phyloP scores from a whole-genome alignment of 108 stramenopile species.

The Skeletonema tropicum region DNA sequence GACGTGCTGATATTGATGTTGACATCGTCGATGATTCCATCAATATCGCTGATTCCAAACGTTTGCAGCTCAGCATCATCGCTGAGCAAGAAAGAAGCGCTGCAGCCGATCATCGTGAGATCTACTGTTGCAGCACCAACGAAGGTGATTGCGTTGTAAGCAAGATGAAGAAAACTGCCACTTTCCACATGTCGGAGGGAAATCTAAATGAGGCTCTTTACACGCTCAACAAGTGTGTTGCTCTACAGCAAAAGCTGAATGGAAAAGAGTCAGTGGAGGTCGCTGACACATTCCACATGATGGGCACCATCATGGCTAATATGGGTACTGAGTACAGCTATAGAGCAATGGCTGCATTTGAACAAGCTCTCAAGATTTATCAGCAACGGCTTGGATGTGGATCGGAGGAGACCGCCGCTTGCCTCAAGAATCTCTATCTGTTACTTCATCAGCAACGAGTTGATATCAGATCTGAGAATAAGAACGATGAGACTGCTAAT shows the following conservation, averaged over 20 bases:
- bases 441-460: background rate
- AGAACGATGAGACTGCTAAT: background rate
- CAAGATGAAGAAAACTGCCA: slow-evolving; percentile 4
- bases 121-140: background rate
- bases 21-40: background rate
- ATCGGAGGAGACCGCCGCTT: background rate
- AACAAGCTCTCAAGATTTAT: background rate
- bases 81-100: background rate
- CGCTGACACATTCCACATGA: background rate
- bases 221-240: background rate
- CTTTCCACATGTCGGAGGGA: background rate
- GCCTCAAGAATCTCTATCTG: background rate
- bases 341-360: background rate
- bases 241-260: background rate
- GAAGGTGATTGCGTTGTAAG: background rate
- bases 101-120: background rate
- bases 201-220: background rate
- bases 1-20: background rate
- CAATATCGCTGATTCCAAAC: background rate
- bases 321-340: background rate
- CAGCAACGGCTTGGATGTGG: background rate
- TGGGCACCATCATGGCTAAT: background rate
- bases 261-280: background rate
- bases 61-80: slow-evolving; percentile 2
- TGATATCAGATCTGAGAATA: background rate